phyloP scores from a whole-genome alignment of 768 basidiomycete species.

The Pleurotus salmoneostramineus region DNA sequence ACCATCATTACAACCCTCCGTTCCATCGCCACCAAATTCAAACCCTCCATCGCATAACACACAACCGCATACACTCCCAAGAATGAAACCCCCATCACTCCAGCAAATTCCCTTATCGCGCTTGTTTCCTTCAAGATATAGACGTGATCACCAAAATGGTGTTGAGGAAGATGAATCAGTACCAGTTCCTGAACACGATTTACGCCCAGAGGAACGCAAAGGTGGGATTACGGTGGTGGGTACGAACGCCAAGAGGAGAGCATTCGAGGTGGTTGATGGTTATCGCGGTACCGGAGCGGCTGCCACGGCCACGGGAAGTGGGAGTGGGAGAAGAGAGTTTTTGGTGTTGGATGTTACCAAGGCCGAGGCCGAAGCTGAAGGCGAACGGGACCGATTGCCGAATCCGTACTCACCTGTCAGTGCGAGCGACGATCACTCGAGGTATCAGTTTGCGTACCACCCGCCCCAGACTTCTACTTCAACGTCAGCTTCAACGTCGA shows the following conservation, averaged over 20 bases:
- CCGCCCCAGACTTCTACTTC: no score
- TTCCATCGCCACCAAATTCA: slow-evolving; percentile 8
- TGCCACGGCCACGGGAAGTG: neutral
- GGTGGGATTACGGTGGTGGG: no score
- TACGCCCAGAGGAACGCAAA: neutral
- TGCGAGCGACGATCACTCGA: no score
- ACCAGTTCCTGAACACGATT: neutral
- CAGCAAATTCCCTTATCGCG: slow-evolving; percentile 21
- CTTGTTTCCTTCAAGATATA: slow-evolving; percentile 39
- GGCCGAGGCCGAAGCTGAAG: neutral
- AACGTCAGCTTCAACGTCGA: no score
- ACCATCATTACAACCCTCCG: neutral
- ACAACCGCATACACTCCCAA: slow-evolving; percentile 16
- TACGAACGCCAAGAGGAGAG: no score
- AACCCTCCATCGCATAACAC: no score
- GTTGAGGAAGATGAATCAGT: no score
- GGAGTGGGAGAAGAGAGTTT: no score
- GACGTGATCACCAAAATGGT: slow-evolving; percentile 13
- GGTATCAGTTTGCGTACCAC: no score
- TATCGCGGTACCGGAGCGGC: neutral
- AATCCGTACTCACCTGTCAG: neutral
- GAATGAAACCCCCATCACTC: slow-evolving; percentile 9
- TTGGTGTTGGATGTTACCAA: neutral
- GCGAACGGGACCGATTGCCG: neutral
- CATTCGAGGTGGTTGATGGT: no score